These are phyloP conservation scores for Xerocomus brunneocitrinus DNA, from an alignment of 768 basidiomycete genomes.

Conservation along the genomic window DNA sequence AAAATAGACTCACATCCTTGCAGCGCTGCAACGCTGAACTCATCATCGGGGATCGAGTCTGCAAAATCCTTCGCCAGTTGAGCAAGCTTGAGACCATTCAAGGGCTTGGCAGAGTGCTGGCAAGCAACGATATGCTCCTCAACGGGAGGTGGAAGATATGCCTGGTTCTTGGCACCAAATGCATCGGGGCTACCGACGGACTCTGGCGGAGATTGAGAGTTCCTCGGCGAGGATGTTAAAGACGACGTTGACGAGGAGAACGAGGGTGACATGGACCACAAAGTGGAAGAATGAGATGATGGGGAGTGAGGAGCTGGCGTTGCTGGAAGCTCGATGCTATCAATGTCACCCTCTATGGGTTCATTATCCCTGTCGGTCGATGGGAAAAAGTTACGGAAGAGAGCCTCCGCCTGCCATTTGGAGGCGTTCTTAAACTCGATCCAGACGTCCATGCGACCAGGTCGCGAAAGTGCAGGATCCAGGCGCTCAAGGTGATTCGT, in stretches of 20 bases:
- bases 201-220: slow-evolving; percentile 23
- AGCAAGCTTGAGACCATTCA: slow-evolving; percentile 60
- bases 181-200: slow-evolving; percentile 12
- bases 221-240: slow-evolving; percentile 31
- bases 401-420: slow-evolving; percentile 78
- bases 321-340: slow-evolving; percentile 41
- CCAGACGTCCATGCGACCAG: slow-evolving; percentile 91
- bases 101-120: slow-evolving; percentile 60
- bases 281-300: slow-evolving; percentile 42
- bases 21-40: slow-evolving; percentile 85
- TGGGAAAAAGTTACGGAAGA: slow-evolving; percentile 91
- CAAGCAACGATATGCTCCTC: slow-evolving; percentile 54
- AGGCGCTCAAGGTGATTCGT: slow-evolving; percentile 90
- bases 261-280: slow-evolving; percentile 42
- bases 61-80: slow-evolving; percentile 75
- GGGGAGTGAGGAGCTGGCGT: slow-evolving; percentile 41
- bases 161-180: slow-evolving; percentile 54
- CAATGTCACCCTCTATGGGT: slow-evolving; percentile 39
- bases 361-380: slow-evolving; percentile 52
- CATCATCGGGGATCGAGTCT: slow-evolving; percentile 75
- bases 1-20: slow-evolving; percentile 72
- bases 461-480: slow-evolving; percentile 87
- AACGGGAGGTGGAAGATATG: slow-evolving; percentile 61
- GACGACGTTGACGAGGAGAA: slow-evolving; percentile 41
- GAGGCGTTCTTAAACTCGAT: slow-evolving; percentile 86